Evolutionary conservation across 148 eudicot genomes (phyloP).

Genomic region (Rhododendron simsii): DNA sequence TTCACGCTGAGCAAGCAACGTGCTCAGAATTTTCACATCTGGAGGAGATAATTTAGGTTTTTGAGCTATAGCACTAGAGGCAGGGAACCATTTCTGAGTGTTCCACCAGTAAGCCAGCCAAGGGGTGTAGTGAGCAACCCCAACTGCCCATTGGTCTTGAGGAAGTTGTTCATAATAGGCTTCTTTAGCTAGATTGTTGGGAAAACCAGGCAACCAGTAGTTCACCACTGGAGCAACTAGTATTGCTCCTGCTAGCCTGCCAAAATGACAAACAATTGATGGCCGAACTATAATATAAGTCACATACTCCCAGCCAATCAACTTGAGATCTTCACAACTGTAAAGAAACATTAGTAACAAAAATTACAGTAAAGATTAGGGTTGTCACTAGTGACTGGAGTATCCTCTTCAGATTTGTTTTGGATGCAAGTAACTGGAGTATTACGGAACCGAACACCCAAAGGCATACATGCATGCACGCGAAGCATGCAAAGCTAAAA

Average conservation of each 20-base stretch:
- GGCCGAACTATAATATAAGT: neutral
- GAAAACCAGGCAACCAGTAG: constrained; percentile 41
- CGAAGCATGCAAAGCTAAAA: neutral
- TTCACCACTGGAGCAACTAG: constrained; percentile 40
- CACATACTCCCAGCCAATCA: neutral
- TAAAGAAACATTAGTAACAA: neutral
- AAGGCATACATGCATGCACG: neutral
- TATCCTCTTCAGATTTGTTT: neutral
- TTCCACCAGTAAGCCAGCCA: constrained; percentile 57
- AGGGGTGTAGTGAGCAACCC: constrained; percentile 42
- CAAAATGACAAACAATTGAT: constrained; percentile 3
- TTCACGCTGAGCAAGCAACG: neutral
- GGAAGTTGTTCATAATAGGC: constrained; percentile 24
- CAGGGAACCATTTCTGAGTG: constrained; percentile 45
- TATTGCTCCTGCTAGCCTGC: constrained; percentile 40
- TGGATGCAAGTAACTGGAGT: too few species aligned
- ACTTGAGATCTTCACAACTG: neutral
- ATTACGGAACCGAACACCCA: neutral
- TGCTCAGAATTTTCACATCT: constrained; percentile 23
- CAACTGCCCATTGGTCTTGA: constrained; percentile 39
- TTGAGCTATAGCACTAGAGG: constrained; percentile 16
- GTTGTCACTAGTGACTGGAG: neutral
- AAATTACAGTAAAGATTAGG: neutral
- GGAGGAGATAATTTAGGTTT: constrained; percentile 18
- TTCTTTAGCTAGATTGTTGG: constrained; percentile 26